A percentile compares a stretch with the other conserved stretches of the same genome.
Conservation (phyloP, 2,329 filamentous ascomycete species). For the Sphaerulina vaccinii region DNA sequence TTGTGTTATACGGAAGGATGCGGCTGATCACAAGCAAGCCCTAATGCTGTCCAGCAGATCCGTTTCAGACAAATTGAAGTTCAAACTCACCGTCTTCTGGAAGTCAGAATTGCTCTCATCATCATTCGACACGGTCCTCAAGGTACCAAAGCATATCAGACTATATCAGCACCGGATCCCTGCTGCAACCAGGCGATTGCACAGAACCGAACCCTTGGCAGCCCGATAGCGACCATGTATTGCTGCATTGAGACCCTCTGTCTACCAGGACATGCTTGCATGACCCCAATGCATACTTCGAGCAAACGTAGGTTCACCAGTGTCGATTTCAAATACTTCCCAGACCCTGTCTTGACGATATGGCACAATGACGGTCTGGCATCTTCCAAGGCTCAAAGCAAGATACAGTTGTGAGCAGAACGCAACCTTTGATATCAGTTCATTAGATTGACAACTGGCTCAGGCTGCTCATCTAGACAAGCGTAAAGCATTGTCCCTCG, state of each 20-base stretch:
- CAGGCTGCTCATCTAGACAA: not conserved
- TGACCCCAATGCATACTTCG: slow-evolving; percentile 1
- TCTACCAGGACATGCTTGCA: slow-evolving; percentile 3
- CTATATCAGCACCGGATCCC: slow-evolving; percentile 5
- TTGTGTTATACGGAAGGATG: not conserved
- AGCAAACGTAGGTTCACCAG: not conserved
- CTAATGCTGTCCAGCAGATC: slow-evolving; percentile 3
- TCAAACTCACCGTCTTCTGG: not conserved
- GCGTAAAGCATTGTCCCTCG: not conserved
- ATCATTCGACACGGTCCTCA: slow-evolving; percentile 1
- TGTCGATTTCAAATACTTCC: slow-evolving; percentile 2
- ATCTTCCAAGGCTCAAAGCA: slow-evolving; percentile 1
- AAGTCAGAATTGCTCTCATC: slow-evolving; percentile 2
- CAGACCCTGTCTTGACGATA: not conserved
- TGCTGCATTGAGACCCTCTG: not conserved
- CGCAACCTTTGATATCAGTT: slow-evolving; percentile 1
- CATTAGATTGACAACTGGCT: not conserved
- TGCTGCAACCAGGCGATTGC: slow-evolving; percentile 1
- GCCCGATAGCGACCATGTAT: slow-evolving; percentile 1
- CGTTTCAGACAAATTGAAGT: slow-evolving; percentile 9
- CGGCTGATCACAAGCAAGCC: slow-evolving; percentile 2
- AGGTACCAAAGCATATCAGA: slow-evolving; percentile 7
- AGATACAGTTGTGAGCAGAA: slow-evolving; percentile 2
- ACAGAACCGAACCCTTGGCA: not conserved
- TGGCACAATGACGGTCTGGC: not conserved